phyloP scores from a whole-genome alignment of 1,284 basidiomycete genomes.

The Puccinia coronata region DNA sequence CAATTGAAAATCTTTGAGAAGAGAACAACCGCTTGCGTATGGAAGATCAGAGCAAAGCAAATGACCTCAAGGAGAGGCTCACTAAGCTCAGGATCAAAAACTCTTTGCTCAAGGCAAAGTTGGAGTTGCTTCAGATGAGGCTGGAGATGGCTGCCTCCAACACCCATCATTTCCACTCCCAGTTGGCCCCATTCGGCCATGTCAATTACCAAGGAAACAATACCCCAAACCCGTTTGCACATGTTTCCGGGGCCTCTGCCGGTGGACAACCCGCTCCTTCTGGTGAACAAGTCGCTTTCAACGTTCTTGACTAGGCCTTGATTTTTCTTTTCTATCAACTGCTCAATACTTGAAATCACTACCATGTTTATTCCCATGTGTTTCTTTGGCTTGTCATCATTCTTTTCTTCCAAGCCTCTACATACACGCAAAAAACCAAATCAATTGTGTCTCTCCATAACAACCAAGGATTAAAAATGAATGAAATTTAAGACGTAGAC shows the following conservation, averaged over 20 bases:
- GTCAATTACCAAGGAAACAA: neutral
- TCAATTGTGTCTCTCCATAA: no score
- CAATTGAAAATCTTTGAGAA: neutral
- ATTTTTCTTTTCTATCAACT: no score
- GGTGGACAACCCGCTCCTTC: no score
- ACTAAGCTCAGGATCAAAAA: neutral
- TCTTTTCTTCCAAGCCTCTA: no score
- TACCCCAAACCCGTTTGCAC: no score
- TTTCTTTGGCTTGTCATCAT: no score
- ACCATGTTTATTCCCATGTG: no score
- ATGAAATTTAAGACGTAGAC: neutral
- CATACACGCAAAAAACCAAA: no score
- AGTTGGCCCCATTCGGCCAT: neutral
- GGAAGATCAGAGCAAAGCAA: neutral
- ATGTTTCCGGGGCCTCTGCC: no score
- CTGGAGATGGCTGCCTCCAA: neutral
- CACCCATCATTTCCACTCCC: neutral
- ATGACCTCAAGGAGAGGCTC: neutral
- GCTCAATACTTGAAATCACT: no score
- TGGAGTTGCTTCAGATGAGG: neutral
- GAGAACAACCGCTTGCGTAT: neutral
- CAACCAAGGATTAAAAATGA: neutral
- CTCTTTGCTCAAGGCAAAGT: neutral
- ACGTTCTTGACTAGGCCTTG: no score
- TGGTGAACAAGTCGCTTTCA: no score